Base-by-base conservation (phyloP, 768 basidiomycete genomes). In the Leccinellum luteum region DNA sequence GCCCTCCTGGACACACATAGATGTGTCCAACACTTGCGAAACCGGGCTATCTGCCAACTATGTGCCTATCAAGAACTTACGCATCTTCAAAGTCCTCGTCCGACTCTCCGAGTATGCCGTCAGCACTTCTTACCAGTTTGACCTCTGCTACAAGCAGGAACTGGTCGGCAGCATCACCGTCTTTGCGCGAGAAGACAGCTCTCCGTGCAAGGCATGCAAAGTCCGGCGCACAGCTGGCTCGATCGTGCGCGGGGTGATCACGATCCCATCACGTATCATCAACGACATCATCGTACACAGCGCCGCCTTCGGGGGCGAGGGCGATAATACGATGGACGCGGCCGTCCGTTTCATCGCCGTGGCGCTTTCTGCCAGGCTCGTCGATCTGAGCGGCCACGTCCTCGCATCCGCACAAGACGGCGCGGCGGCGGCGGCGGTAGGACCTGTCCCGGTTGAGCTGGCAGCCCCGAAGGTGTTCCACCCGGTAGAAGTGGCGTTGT, bases 151-250 rank as follows among this genome's bases (percentile, higher is more conserved):
- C 54, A 63, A 60, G 43, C 13, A 53, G 9, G 54, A 61, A 27
- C 52, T 66, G 9, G 44, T 70, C 3, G 69, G 71, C n/a, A 55
- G 45, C 25, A 41, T 63, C 41, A 52, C 66, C 7, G 69, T 70
- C 14, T 72, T 71, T 28, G 50, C 64, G 19, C 60, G 69, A n/a
- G 55, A 64, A 19, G 59, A 61, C 52, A 53, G 52, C 32, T 64
- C 70, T 0, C 60, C 69, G 6, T 73, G 69, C 52, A 58, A 57
- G 25, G 69, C 69, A 19, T 73, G 69, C 48, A 59, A 55, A 15
- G 13, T 34, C 8, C 64, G 69, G 13, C 66, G 69, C n/a, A 54
- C 52, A 7, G 48, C 45, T 0, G 56, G 53, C 17, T 38, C 69
- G 0, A 6, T 70, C 3, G 32, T 72, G 30, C 64, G 62, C 27